phyloP scores from a whole-genome alignment of 331 rosid species.

The Prunus yedoensis region DNA sequence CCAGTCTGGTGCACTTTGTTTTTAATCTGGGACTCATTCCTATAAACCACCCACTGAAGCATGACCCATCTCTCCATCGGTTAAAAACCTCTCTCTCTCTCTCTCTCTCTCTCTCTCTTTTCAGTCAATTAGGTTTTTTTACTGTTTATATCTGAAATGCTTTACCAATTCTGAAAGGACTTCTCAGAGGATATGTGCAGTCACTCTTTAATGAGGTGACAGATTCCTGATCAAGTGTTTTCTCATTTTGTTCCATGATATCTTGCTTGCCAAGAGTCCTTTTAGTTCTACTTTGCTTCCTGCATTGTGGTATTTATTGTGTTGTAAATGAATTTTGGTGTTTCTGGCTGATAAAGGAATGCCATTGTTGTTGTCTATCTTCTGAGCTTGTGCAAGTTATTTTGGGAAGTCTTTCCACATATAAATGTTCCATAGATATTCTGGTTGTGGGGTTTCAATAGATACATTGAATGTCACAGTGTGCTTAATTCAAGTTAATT shows the following conservation, averaged over 20 bases:
- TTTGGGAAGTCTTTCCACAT: not conserved
- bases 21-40: conserved; percentile 23
- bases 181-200: conserved; percentile 45
- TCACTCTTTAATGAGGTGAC: conserved; percentile 54
- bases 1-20: conserved; percentile 29
- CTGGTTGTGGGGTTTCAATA: not conserved
- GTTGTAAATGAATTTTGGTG: not conserved
- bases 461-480: not conserved
- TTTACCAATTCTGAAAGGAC: conserved; percentile 48
- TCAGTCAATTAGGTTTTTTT: conserved; percentile 13
- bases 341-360: not conserved
- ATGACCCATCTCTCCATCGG: conserved; percentile 16
- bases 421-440: not conserved
- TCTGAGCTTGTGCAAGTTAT: not conserved
- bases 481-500: not conserved
- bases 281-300: not conserved
- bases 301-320: not conserved
- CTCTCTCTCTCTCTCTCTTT: not conserved
- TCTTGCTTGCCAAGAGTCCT: no score
- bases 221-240: not conserved
- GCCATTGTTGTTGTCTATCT: not conserved
- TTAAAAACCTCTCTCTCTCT: not conserved
- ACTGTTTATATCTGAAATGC: conserved; percentile 34
- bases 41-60: not conserved
- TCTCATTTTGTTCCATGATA: no score